Conservation (phyloP, 768 basidiomycete species). For the Psilocybe cyanescens region DNA sequence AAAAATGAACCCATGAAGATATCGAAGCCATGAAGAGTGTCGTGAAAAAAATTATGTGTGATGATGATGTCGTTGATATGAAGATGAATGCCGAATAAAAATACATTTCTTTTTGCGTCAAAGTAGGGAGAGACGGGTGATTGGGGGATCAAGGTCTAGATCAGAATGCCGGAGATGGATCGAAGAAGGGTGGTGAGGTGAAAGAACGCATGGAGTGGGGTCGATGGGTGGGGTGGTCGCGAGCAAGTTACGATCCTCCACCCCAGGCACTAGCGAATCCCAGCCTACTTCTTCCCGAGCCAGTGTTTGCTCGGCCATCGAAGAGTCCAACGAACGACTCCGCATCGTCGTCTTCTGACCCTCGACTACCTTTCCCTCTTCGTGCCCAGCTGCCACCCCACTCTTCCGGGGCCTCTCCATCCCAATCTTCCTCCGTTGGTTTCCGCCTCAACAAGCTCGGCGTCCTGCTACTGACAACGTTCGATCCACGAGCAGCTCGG, state of each 20-base stretch:
- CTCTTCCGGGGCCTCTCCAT: constrained; percentile 28
- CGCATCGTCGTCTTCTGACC: constrained; percentile 32
- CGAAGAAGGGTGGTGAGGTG: neutral
- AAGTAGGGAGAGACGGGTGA: neutral
- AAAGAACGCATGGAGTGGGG: neutral
- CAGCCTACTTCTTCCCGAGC: neutral
- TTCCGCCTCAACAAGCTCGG: constrained; percentile 17
- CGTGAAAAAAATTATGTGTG: neutral
- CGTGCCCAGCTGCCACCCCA: constrained; percentile 31
- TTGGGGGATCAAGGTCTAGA: neutral
- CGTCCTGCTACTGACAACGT: constrained; percentile 14
- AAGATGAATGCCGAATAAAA: neutral
- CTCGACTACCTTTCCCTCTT: constrained; percentile 19
- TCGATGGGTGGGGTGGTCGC: too few relatives aligned
- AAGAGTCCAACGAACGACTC: constrained; percentile 28
- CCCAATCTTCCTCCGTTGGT: constrained; percentile 22
- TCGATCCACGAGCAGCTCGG: constrained; percentile 18
- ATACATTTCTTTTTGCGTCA: constrained; percentile 2
- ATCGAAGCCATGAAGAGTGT: too few relatives aligned
- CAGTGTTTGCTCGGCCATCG: neutral
- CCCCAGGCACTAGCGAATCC: neutral
- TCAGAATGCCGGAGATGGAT: neutral
- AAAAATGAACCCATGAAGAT: too few relatives aligned
- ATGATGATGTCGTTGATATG: neutral
- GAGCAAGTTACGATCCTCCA: neutral